Conservation (phyloP, 495 filamentous ascomycete species). For the Bryoglossum gracile region DNA sequence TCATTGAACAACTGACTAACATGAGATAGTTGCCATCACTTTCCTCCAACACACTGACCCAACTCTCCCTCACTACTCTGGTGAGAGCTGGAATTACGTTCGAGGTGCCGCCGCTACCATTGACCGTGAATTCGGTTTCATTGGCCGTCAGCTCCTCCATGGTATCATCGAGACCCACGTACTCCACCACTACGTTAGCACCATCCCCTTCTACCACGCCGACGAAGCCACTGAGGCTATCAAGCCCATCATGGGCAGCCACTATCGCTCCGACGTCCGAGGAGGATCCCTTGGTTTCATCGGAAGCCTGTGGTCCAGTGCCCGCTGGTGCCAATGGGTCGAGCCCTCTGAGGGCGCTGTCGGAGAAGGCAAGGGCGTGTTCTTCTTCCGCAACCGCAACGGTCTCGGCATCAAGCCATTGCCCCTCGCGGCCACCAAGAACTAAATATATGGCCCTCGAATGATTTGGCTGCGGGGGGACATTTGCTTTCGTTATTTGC, state of each 20-base stretch:
- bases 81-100: constrained; percentile 72
- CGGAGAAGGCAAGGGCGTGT: constrained; percentile 55
- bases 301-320: constrained; percentile 54
- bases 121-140: constrained; percentile 84
- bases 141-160: constrained; percentile 79
- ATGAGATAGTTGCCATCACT: constrained; percentile 63
- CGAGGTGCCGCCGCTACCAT: constrained; percentile 82
- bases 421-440: no score
- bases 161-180: constrained; percentile 92
- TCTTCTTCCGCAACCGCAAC: constrained; percentile 75
- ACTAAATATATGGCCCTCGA: constrained; percentile 33
- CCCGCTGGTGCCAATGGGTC: constrained; percentile 72
- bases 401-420: constrained; percentile 57
- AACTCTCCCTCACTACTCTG: constrained; percentile 73
- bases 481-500: no score
- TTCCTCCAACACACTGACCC: constrained; percentile 91
- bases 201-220: constrained; percentile 86
- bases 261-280: constrained; percentile 64
- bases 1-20: constrained; percentile 22
- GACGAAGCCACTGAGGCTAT: constrained; percentile 83
- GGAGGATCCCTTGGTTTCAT: constrained; percentile 59
- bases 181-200: constrained; percentile 77
- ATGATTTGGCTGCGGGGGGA: not conserved
- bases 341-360: constrained; percentile 58
- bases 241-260: constrained; percentile 70